Percentiles rank a stretch among this genome's conserved stretches.
Conservation (phyloP, 2,329 filamentous ascomycete species). For the Xylaria sp. region DNA sequence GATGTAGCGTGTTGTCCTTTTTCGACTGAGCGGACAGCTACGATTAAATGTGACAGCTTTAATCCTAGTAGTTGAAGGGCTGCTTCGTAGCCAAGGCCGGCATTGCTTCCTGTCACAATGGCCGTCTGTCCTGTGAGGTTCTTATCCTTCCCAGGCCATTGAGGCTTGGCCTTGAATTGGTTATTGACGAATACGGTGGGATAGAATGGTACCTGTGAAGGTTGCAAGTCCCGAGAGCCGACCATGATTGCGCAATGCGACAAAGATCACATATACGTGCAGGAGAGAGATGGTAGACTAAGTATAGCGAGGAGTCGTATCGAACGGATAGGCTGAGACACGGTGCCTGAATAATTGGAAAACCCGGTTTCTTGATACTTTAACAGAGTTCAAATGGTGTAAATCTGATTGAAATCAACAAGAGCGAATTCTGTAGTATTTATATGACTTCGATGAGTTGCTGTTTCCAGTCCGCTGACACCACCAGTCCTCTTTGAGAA, state of each 20-base stretch:
- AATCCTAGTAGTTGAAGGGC: conserved; percentile 48
- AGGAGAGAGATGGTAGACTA: neutral
- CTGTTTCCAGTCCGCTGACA: too few species aligned
- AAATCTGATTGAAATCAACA: too few species aligned
- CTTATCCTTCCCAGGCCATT: conserved; percentile 29
- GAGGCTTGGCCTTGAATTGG: conserved; percentile 36
- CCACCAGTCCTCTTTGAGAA: too few species aligned
- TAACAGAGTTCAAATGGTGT: too few species aligned
- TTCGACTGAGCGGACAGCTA: conserved; percentile 51
- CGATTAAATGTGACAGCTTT: conserved; percentile 50
- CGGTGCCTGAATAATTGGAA: too few species aligned
- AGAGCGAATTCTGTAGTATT: too few species aligned
- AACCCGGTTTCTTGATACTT: too few species aligned
- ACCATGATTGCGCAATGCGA: conserved; percentile 9
- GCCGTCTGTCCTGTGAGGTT: conserved; percentile 46
- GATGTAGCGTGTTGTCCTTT: conserved; percentile 51
- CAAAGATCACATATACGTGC: neutral
- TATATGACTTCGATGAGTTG: too few species aligned
- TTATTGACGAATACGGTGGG: conserved; percentile 35
- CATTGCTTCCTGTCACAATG: conserved; percentile 57
- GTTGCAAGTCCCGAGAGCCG: conserved; percentile 22
- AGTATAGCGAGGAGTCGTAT: too few species aligned
- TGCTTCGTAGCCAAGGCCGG: conserved; percentile 55
- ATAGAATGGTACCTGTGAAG: conserved; percentile 14
- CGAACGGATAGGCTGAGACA: too few species aligned